A percentile compares a stretch with the other conserved stretches of the same genome.
Conservation (phyloP, 2,329 filamentous ascomycete genomes). For the Neocatenulostroma microsporum region DNA sequence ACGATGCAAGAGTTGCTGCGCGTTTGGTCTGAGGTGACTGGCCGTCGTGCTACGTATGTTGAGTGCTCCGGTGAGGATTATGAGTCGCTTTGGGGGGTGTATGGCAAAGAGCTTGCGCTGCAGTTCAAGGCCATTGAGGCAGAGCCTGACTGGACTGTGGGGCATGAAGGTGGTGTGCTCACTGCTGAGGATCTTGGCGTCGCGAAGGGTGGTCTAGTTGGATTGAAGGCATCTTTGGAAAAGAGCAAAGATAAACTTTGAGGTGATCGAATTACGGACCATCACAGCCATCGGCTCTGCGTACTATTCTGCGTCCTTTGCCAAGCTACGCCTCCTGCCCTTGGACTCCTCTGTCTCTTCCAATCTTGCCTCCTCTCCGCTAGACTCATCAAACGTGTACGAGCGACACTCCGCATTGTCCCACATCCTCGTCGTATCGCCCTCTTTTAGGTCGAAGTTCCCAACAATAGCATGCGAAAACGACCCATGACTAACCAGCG, state of each 20-base stretch:
- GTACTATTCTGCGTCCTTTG: too few relatives aligned
- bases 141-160: slow-evolving; percentile 4
- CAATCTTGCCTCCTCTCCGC: slow-evolving; percentile 7
- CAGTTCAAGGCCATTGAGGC: slow-evolving; percentile 7
- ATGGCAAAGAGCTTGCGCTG: slow-evolving; percentile 7
- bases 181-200: slow-evolving; percentile 8
- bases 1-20: slow-evolving; percentile 7
- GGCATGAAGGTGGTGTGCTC: slow-evolving; percentile 5
- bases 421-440: slow-evolving; percentile 14
- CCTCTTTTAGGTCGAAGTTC: slow-evolving; percentile 14
- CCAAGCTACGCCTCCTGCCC: neutral
- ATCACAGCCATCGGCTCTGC: too few relatives aligned
- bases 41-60: slow-evolving; percentile 7
- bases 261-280: too few relatives aligned
- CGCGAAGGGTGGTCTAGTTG: slow-evolving; percentile 2
- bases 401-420: slow-evolving; percentile 16
- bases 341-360: slow-evolving; percentile 12
- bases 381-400: slow-evolving; percentile 10
- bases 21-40: slow-evolving; percentile 9
- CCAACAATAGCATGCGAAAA: slow-evolving; percentile 17
- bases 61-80: slow-evolving; percentile 5
- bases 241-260: slow-evolving; percentile 6
- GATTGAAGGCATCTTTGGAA: slow-evolving; percentile 7
- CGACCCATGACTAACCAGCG: slow-evolving; percentile 15
- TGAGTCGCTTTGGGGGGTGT: slow-evolving; percentile 6